Base-by-base conservation (phyloP, 768 basidiomycete species). In the Amanita pseudoporphyria region DNA sequence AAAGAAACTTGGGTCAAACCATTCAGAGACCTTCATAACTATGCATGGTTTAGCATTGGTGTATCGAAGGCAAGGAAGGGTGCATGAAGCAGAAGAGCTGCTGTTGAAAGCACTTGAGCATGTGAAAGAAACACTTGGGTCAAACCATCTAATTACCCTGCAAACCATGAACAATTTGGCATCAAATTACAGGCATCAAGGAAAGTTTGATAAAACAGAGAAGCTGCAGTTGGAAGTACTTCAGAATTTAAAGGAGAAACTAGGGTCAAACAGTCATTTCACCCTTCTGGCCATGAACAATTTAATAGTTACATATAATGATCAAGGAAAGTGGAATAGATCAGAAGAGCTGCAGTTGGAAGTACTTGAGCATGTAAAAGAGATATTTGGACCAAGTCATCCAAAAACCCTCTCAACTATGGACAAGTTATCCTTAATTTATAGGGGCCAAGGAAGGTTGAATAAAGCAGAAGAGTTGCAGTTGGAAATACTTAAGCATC, bases 151-250 rank as follows among this genome's bases (percentile, higher is more conserved):
- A n/a, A n/a, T n/a, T n/a, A n/a, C n/a, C n/a, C n/a, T n/a, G n/a
- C n/a, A 13, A 43, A 19, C 12, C 5, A 43, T 28, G n/a, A 43
- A 7, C 21, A n/a, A n/a, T n/a, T n/a, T 43, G 41, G 12, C 21
- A 43, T 5, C 13, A 5, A 9, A n/a, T 6, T 43, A 19, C 6
- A 12, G 5, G 5, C 7, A 43, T 6, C 41, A 12, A 19, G 21
- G 21, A 28, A 43, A 24, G n/a, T 47, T 46, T 19, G 33, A 36
- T 18, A 26, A 52, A 7, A 33, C 52, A 14, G 45, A 47, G 24
- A 24, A 13, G 13, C 13, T 47, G 24, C 26, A 24, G 19, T n/a
- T n/a, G n/a, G n/a, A n/a, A n/a, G n/a, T n/a, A n/a, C n/a, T n/a
- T n/a, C n/a, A n/a, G n/a, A n/a, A n/a, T n/a, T n/a, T n/a, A n/a